Base-by-base conservation (phyloP, 352 stramenopile genomes). In the Peronospora belbahrii region DNA sequence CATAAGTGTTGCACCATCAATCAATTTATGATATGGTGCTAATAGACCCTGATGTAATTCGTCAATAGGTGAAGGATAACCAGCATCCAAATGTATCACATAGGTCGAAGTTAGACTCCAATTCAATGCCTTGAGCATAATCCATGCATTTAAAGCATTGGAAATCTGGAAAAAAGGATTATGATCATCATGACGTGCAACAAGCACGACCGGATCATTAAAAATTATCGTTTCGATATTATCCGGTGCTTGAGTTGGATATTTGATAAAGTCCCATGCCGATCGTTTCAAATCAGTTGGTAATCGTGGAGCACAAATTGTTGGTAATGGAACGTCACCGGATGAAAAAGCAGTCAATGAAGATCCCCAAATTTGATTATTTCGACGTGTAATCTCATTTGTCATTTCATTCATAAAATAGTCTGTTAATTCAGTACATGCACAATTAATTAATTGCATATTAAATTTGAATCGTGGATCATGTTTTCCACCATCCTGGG, bases 101-200 rank as follows among this genome's bases (percentile, higher is more conserved):
- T 44, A 56, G 0, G 73, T 79, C 17, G 51, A 57, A 0, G 49
- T 38, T 7, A 62, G 9, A n/a, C 62, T 34, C 62, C 70, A 77
- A 1, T 48, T 42, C 10, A 76, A 27, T 7, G 48, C 49, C 23
- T 68, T 52, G 0, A 74, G 13, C 41, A 70, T 55, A 18, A 70
- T 60, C 64, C 65, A 79, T 19, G 65, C 46, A 38, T 77, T 75
- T 1, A 77, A 41, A 4, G 52, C 52, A 20, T 57, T 50, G 11
- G 65, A 65, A 15, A 79, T 59, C 45, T 78, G 67, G 42, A 77
- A 79, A 42, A 77, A 83, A 28, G 70, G 67, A 34, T 79, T 79
- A 30, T 77, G 67, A 38, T 79, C 70, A 28, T 82, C 64, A 4
- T 55, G 57, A 11, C 70, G 63, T 2, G 62, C 44, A 24, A 82